Base-by-base conservation (phyloP, 2,329 filamentous ascomycete genomes). In the Beauveria varroae region DNA sequence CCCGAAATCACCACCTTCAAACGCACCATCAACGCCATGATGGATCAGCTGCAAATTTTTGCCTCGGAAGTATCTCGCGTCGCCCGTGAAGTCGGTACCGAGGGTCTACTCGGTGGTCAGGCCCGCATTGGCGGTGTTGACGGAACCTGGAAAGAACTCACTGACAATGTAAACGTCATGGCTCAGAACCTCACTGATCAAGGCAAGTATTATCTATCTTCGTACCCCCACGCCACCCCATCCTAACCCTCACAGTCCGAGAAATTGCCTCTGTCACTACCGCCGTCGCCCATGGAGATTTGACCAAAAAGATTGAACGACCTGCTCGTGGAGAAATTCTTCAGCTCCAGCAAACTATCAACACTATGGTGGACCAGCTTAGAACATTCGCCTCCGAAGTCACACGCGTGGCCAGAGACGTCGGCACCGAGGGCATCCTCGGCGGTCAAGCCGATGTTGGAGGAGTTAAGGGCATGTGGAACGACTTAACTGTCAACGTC, bases 1-100 rank as follows among this genome's bases (percentile, higher is more conserved):
- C 92, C 93, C 30, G 93, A 98, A 81, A 98, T 98, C 70, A 95
- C 92, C 30, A 93, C 91, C 10, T 98, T 98, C 81, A 98, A 98
- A 78, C 88, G 91, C 69, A 97, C 93, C 64, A 98, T 98, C 78
- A 98, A 98, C 74, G 96, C 90, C 67, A 98, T 98, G 93, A 96
- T 98, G 86, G 93, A 98, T 72, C 93, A 97, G 75, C 82, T 98
- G 63, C 93, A 97, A 73, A 90, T 96, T 63, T 98, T 98, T 75
- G 93, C 93, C 66, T 96, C 91, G 74, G 93, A 98, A 78, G 93
- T 98, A 70, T 97, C 93, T 40, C 89, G 91, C 67, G 87, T 98
- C 67, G 93, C 93, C 58, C 90, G 91, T 73, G 93, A 98, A 75
- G 93, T 98, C 79, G 93, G 93, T 68, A 98, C 93, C 14, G 93